Percentiles rank a stretch among this genome's conserved stretches.
phyloP scores from a whole-genome alignment of 768 basidiomycete species.

The Boletus sensibilis region DNA sequence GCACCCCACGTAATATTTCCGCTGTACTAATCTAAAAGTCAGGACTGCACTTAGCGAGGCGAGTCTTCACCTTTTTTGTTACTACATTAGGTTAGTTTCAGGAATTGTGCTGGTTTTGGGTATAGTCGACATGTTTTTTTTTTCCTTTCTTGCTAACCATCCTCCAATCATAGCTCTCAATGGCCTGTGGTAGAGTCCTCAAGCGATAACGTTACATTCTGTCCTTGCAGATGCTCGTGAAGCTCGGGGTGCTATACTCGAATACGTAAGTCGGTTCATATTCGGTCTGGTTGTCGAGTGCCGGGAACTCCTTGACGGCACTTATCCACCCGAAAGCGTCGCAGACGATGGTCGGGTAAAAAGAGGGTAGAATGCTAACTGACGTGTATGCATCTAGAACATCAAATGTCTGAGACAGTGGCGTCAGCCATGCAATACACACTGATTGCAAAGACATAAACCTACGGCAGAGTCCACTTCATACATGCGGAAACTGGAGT shows the following conservation, averaged over 20 bases:
- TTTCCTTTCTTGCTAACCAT: too few species aligned
- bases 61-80: too few species aligned
- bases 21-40: too few species aligned
- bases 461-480: slow-evolving; percentile 37
- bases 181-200: too few species aligned
- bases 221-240: too few species aligned
- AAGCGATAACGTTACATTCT: too few species aligned
- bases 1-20: slow-evolving; percentile 49
- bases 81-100: too few species aligned
- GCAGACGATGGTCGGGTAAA: too few species aligned
- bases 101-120: too few species aligned
- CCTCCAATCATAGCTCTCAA: too few species aligned
- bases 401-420: slow-evolving; percentile 57
- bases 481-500: slow-evolving; percentile 48
- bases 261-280: slow-evolving; percentile 55
- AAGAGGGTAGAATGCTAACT: slow-evolving; percentile 17
- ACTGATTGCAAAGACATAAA: neutral
- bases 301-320: slow-evolving; percentile 55
- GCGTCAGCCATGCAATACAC: neutral
- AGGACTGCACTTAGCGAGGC: too few species aligned
- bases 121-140: too few species aligned
- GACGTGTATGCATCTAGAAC: slow-evolving; percentile 71
- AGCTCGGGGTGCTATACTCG: slow-evolving; percentile 71
- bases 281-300: slow-evolving; percentile 52
- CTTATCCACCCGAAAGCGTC: slow-evolving; percentile 49